Conservation (phyloP, 371 early-diverging fungal species). For the Mucor velutinosus region DNA sequence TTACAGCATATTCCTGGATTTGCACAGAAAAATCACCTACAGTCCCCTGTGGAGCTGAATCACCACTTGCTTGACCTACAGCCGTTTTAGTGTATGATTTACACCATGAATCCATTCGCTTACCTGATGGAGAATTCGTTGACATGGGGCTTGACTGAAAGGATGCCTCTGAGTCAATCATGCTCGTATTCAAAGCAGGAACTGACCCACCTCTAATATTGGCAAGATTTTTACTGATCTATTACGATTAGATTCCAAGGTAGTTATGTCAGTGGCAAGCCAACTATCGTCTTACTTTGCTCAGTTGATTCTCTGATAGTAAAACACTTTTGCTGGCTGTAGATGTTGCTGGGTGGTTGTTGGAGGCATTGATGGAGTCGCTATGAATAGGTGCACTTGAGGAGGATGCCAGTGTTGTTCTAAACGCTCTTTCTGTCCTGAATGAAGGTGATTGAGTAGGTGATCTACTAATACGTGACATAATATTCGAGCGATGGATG, state of each 20-base stretch:
- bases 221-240: constrained; percentile 46
- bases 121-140: not conserved
- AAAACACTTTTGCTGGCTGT: constrained; percentile 17
- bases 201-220: constrained; percentile 35
- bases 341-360: not conserved
- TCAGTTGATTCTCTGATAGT: constrained; percentile 44
- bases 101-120: not conserved
- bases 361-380: not conserved
- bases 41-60: constrained; percentile 6
- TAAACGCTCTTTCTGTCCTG: constrained; percentile 14
- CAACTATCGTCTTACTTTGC: constrained; percentile 28
- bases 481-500: not conserved
- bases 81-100: not conserved
- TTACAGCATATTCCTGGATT: constrained; percentile 80
- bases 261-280: too few species aligned
- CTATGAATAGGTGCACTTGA: not conserved
- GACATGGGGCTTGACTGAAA: not conserved
- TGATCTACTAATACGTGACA: constrained; percentile 22
- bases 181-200: constrained; percentile 8
- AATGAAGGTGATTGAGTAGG: constrained; percentile 21
- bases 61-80: not conserved
- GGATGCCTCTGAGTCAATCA: not conserved
- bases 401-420: constrained; percentile 6
- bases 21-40: constrained; percentile 32
- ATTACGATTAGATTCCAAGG: not conserved